Evolutionary conservation across 371 early-diverging fungal species (phyloP).

Genomic region (Funneliformis caledonium): DNA sequence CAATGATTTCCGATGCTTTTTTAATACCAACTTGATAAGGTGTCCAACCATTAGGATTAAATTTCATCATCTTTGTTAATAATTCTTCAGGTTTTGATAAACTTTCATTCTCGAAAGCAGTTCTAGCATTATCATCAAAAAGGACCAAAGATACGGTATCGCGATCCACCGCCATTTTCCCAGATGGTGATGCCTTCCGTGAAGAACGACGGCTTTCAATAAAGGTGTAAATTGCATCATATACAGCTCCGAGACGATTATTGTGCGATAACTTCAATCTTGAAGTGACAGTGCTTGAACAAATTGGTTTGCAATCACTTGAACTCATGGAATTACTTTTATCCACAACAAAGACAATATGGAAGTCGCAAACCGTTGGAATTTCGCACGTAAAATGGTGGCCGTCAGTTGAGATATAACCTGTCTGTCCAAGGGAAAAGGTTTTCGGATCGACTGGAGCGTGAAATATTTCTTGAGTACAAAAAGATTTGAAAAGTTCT

Average conservation of each 20-base stretch:
- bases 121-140: neutral
- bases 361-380: constrained; percentile 31
- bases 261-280: constrained; percentile 12
- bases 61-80: constrained; percentile 7
- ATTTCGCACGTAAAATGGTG: constrained; percentile 41
- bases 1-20: constrained; percentile 8
- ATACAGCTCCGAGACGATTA: constrained; percentile 47
- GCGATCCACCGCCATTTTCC: neutral
- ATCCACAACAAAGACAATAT: constrained; percentile 46
- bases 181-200: neutral
- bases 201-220: constrained; percentile 24
- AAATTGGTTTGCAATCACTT: constrained; percentile 21
- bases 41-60: neutral
- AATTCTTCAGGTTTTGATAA: constrained; percentile 2
- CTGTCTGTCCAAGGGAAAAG: constrained; percentile 31
- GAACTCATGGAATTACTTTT: constrained; percentile 40
- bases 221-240: constrained; percentile 41
- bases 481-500: constrained; percentile 41
- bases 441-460: constrained; percentile 8
- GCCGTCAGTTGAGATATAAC: constrained; percentile 42
- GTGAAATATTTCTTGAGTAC: constrained; percentile 45
- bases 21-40: neutral
- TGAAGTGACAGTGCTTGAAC: neutral
- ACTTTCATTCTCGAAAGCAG: constrained; percentile 26
- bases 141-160: constrained; percentile 33